Evolutionary conservation across 306 rosid genomes (phyloP).

Genomic region (Sechiopsis laciniata): DNA sequence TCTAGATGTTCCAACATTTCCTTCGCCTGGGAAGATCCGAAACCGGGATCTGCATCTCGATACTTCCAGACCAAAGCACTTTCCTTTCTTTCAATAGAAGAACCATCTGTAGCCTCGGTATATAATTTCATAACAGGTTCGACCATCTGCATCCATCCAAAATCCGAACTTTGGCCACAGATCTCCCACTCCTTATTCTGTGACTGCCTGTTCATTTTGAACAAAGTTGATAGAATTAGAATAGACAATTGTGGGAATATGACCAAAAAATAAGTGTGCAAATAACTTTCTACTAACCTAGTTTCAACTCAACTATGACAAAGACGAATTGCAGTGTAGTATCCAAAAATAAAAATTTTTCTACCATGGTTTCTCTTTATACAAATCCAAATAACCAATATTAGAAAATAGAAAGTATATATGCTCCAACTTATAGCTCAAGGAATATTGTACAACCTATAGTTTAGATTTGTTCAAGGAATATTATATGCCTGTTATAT

Average conservation of each 20-base stretch:
- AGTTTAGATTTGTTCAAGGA: no score
- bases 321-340: background rate
- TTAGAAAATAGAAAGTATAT: background rate
- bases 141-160: conserved; percentile 75
- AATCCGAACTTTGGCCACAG: conserved; percentile 47
- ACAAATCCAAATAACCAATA: background rate
- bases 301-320: background rate
- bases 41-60: conserved; percentile 62
- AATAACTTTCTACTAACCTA: background rate
- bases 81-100: conserved; percentile 62
- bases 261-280: conserved; percentile 4
- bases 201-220: conserved; percentile 43
- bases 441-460: no score
- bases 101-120: conserved; percentile 84
- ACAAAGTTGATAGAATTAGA: background rate
- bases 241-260: background rate
- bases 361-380: background rate
- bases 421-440: background rate
- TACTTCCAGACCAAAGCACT: conserved; percentile 84
- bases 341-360: background rate
- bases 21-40: conserved; percentile 79
- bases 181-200: conserved; percentile 50
- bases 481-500: no score
- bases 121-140: conserved; percentile 68
- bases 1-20: conserved; percentile 83